Evolutionary conservation across 1,284 basidiomycete species (phyloP).

Genomic region (Ustilago hordei): DNA sequence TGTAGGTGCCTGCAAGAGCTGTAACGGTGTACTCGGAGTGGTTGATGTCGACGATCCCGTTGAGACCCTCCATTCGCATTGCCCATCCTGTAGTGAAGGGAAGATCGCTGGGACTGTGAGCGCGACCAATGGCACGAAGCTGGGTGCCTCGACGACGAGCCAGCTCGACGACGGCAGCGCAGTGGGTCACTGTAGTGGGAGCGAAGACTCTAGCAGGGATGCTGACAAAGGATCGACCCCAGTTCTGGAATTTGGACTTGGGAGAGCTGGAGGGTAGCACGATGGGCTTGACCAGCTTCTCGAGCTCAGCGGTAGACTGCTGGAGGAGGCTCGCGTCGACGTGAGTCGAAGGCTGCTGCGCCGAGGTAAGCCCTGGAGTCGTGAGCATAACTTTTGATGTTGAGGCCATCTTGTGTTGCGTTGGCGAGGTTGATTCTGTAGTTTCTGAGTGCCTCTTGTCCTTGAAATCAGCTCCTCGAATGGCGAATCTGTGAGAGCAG

Average conservation of each 20-base stretch:
- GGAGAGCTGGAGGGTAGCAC: constrained; percentile 39
- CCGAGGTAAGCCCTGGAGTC: not conserved
- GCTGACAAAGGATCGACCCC: constrained; percentile 73
- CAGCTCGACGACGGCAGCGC: constrained; percentile 83
- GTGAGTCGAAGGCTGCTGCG: constrained; percentile 9
- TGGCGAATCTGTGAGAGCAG: not conserved
- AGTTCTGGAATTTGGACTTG: constrained; percentile 71
- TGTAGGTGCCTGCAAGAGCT: constrained; percentile 66
- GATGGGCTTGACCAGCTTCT: constrained; percentile 31
- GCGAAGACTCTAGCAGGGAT: constrained; percentile 76
- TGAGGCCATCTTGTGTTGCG: constrained; percentile 28
- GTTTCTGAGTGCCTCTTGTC: not conserved
- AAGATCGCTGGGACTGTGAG: constrained; percentile 92
- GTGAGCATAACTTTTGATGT: constrained; percentile 36
- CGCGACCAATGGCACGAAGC: constrained; percentile 86
- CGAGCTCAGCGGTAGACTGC: constrained; percentile 28
- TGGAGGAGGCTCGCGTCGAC: constrained; percentile 34
- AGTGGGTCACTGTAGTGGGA: constrained; percentile 80
- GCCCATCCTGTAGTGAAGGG: constrained; percentile 66
- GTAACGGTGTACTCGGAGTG: constrained; percentile 40
- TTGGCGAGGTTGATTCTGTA: not conserved
- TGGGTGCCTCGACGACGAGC: constrained; percentile 80
- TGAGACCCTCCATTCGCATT: constrained; percentile 64
- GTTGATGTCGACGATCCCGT: constrained; percentile 56
- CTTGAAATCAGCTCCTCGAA: not conserved